Conservation (phyloP, 768 basidiomycete genomes). For the Cystofilobasidium capitatum region DNA sequence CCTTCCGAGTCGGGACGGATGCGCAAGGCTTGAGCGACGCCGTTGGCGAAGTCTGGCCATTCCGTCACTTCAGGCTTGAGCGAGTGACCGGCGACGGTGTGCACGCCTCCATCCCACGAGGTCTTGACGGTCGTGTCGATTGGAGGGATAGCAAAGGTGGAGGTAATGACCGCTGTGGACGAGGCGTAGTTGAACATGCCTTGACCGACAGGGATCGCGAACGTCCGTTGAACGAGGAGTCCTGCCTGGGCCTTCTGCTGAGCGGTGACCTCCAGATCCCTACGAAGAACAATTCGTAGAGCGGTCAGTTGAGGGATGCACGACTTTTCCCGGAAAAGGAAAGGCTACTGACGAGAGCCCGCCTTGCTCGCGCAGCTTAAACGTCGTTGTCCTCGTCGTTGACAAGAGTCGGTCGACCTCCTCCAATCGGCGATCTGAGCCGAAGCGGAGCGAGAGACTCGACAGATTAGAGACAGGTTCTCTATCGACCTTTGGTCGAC, state of each 20-base stretch:
- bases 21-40: constrained; percentile 81
- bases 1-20: constrained; percentile 63
- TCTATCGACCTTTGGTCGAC: background rate
- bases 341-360: constrained; percentile 50
- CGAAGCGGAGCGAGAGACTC: constrained; percentile 51
- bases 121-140: constrained; percentile 51
- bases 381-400: constrained; percentile 59
- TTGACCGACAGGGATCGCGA: constrained; percentile 80
- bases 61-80: constrained; percentile 59
- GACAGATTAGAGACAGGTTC: background rate
- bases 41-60: constrained; percentile 99
- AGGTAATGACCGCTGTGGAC: constrained; percentile 55
- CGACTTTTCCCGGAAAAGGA: background rate
- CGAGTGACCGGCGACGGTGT: constrained; percentile 61
- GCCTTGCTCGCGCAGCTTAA: constrained; percentile 57
- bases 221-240: constrained; percentile 72
- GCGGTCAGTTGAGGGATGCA: background rate
- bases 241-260: constrained; percentile 74
- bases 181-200: constrained; percentile 88
- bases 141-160: constrained; percentile 33
- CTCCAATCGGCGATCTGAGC: constrained; percentile 76
- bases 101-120: constrained; percentile 59
- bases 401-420: constrained; percentile 87
- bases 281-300: constrained; percentile 34
- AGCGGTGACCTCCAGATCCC: constrained; percentile 77